Evolutionary conservation across 2,329 filamentous ascomycete species (phyloP).

Genomic region (Exophiala oligosperma): DNA sequence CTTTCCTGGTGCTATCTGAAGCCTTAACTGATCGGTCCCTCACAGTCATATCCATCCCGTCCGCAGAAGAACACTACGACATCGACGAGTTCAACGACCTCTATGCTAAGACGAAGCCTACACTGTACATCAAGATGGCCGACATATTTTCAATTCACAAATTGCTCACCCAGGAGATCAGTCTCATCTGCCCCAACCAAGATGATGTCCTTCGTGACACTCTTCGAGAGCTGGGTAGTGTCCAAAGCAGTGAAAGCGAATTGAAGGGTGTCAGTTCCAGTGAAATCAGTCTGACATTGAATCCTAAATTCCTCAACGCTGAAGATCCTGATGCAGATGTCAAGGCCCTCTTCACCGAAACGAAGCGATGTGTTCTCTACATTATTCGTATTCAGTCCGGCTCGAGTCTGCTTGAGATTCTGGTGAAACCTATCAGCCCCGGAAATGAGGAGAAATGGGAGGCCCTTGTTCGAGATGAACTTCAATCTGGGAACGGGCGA

Average conservation of each 20-base stretch:
- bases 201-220: conserved; percentile 91
- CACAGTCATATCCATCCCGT: conserved; percentile 74
- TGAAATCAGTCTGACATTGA: conserved; percentile 88
- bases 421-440: conserved; percentile 80
- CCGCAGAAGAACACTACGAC: conserved; percentile 89
- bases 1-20: neutral
- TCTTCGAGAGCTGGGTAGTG: conserved; percentile 88
- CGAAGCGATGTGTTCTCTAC: conserved; percentile 93
- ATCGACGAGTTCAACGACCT: conserved; percentile 99
- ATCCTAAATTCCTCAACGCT: conserved; percentile 82
- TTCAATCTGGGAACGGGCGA: conserved; percentile 65
- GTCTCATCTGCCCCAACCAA: conserved; percentile 71
- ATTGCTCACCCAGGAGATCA: conserved; percentile 76
- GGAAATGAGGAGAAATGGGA: conserved; percentile 93
- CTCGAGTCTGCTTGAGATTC: conserved; percentile 87
- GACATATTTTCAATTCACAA: conserved; percentile 97
- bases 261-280: conserved; percentile 81
- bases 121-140: conserved; percentile 97
- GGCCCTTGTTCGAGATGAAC: conserved; percentile 76
- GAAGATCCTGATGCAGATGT: conserved; percentile 91
- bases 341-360: conserved; percentile 95
- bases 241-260: conserved; percentile 94
- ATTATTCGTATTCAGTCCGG: conserved; percentile 97
- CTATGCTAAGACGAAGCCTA: conserved; percentile 93
- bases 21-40: conserved; percentile 34